phyloP scores from a whole-genome alignment of 768 basidiomycete genomes.

The Lyophyllum decastes region DNA sequence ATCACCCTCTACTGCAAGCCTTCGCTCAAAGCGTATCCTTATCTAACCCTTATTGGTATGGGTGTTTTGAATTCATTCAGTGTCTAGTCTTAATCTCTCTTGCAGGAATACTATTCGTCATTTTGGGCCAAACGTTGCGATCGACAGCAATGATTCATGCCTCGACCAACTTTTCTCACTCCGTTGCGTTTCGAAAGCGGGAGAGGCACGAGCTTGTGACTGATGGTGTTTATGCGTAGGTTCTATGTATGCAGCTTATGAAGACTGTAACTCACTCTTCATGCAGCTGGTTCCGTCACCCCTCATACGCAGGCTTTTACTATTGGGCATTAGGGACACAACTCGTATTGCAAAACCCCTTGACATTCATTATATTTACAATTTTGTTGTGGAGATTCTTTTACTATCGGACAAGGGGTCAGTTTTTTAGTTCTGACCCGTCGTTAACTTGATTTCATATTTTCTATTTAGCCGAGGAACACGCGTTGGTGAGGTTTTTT shows the following conservation, averaged over 20 bases:
- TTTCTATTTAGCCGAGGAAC: constrained; percentile 70
- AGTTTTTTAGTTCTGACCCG: constrained; percentile 28
- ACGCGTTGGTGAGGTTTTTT: constrained; percentile 80
- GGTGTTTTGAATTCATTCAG: constrained; percentile 3
- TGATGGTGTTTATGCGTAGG: constrained; percentile 85
- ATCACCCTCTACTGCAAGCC: constrained; percentile 69
- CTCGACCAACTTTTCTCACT: constrained; percentile 89
- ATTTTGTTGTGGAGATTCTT: constrained; percentile 87
- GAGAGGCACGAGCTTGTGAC: constrained; percentile 81
- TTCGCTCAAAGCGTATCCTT: constrained; percentile 56
- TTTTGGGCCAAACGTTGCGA: constrained; percentile 76
- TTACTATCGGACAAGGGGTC: constrained; percentile 74
- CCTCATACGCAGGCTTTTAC: constrained; percentile 96
- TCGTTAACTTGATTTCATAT: neutral
- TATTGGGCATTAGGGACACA: constrained; percentile 98
- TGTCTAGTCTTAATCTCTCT: neutral
- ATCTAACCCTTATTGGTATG: constrained; percentile 62
- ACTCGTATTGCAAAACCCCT: constrained; percentile 83
- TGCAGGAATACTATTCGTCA: constrained; percentile 63
- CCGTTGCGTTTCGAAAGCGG: constrained; percentile 75
- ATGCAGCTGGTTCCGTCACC: constrained; percentile 83
- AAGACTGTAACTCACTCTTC: neutral
- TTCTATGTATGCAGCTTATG: constrained; percentile 10
- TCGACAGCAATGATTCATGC: constrained; percentile 98
- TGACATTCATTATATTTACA: constrained; percentile 68